Evolutionary conservation across 352 stramenopile species (phyloP).

Genomic region (Globisporangium rhizosaccharum): DNA sequence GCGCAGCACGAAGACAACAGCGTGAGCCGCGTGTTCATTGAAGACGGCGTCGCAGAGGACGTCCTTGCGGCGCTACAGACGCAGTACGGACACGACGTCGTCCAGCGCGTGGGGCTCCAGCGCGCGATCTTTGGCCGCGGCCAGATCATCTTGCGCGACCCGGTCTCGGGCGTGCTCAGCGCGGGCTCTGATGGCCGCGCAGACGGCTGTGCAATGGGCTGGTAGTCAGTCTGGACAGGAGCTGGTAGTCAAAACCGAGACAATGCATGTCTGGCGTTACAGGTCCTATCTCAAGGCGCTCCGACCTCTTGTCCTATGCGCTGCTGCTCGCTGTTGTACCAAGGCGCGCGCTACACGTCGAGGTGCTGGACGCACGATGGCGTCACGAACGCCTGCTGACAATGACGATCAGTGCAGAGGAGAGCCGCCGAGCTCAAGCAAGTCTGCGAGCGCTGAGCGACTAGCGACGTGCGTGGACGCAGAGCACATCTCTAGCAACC

Average conservation of each 20-base stretch:
- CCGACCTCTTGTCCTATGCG: no score
- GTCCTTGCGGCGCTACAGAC: constrained; percentile 66
- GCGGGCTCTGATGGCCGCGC: constrained; percentile 93
- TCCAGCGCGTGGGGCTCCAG: constrained; percentile 23
- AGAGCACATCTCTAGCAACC: background rate
- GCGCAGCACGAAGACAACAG: constrained; percentile 56
- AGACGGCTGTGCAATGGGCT: constrained; percentile 93
- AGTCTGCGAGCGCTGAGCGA: no score
- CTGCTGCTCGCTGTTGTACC: no score
- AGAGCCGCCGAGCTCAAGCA: no score
- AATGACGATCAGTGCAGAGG: no score
- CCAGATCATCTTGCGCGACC: constrained; percentile 84
- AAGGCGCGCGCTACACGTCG: background rate
- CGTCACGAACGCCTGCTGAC: background rate
- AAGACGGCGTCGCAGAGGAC: constrained; percentile 66
- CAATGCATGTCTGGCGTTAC: no score
- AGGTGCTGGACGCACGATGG: background rate
- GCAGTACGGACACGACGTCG: constrained; percentile 77
- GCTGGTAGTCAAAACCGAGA: no score
- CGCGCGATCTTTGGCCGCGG: constrained; percentile 66
- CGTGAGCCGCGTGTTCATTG: constrained; percentile 75
- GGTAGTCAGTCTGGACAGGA: constrained; percentile 21
- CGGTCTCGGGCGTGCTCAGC: constrained; percentile 86
- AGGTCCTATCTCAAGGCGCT: no score
- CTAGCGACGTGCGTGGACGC: background rate